Conservation (phyloP, 306 rosid genomes). For the Castanea crenata region DNA sequence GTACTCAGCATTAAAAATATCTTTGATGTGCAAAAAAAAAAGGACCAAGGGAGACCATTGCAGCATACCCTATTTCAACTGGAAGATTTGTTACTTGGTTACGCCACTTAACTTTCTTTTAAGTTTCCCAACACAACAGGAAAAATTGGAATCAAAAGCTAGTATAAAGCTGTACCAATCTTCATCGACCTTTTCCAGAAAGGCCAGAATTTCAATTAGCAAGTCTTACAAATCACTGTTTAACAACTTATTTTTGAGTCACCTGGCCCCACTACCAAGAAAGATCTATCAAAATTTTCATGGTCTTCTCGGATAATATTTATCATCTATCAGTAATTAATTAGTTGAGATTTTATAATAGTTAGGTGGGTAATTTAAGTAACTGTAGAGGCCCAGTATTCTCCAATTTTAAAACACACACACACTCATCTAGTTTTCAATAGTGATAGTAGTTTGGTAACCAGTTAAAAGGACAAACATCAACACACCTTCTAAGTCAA, state of each 20-base stretch:
- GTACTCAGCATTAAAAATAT: no score
- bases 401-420: neutral
- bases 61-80: no score
- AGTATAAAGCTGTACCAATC: no score
- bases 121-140: no score
- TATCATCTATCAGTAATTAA: neutral
- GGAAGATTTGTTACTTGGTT: no score
- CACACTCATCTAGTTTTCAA: neutral
- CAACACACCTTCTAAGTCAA: conserved; percentile 65
- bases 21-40: no score
- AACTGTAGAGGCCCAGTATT: neutral
- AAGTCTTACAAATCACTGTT: neutral
- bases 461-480: neutral
- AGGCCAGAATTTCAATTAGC: no score
- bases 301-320: neutral
- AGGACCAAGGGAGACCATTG: no score
- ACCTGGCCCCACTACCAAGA: neutral
- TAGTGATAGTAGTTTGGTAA: neutral
- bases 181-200: no score
- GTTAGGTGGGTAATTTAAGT: neutral
- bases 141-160: no score
- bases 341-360: neutral
- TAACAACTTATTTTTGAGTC: neutral
- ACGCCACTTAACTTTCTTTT: no score
- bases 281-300: neutral